Evolutionary conservation across 83 land plant species (phyloP), one percentile per base, ranked within the genome.

Genomic region (Larix sibirica): DNA sequence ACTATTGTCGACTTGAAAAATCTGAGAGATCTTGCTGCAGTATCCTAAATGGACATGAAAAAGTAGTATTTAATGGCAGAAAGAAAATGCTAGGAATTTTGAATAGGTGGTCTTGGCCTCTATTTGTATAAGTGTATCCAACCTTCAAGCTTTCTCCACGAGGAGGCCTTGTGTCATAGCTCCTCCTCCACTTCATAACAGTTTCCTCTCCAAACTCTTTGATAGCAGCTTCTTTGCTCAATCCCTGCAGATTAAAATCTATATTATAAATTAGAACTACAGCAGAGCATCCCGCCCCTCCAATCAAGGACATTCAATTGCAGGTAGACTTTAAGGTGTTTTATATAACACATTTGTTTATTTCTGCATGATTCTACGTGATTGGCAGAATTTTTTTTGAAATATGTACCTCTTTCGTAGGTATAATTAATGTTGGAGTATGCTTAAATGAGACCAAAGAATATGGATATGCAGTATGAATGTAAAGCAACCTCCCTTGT

Each of bases 81-180:
- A 20, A 5, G 77, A n/a, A 73, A 42, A 73, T 40, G 42, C 16
- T 2, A 73, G 21, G 21, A 71, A 71, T 18, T 6, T 24, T 71
- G 12, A 38, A 71, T 18, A 71, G 17, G 4, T 33, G 44, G 9
- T 73, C 54, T 73, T 42, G 24, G 12, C 18, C 58, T 73, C 10
- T 73, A 73, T 73, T 42, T 73, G 77, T 12, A 85, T 21, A 42
- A 16, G 31, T 79, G 77, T 67, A 80, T 42, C 79, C 47, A 74
- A 89, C 90, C 83, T 89, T 89, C 81, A 89, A 86, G 81, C 90
- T 89, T 84, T 89, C 90, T 69, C 90, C 90, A 77, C 81, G 85
- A 10, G 90, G 90, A 62, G 90, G 90, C 73, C 90, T 83, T 26
- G 90, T 89, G 61, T 89, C 90, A 74, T 65, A 79, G 67, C 90